A percentile compares a stretch with the other conserved stretches of the same genome.
Conservation (phyloP, 2,329 filamentous ascomycete genomes). For the Aureobasidium namibiae region DNA sequence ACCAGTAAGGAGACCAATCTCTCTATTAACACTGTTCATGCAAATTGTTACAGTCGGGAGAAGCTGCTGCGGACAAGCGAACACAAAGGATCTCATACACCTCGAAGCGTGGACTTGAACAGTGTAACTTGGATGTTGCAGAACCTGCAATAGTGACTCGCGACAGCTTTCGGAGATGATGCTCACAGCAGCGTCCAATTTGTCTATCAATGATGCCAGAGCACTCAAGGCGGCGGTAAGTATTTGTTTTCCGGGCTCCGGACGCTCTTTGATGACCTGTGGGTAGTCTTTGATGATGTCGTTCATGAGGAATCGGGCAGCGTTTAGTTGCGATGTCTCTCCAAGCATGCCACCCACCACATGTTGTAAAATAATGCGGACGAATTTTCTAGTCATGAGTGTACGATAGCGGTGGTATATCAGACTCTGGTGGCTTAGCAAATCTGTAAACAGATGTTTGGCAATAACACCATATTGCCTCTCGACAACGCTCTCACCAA, state of each 20-base stretch:
- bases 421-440: constrained; percentile 69
- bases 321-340: constrained; percentile 79
- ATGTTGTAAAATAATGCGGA: constrained; percentile 75
- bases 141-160: constrained; percentile 78
- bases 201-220: constrained; percentile 67
- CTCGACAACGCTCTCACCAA: constrained; percentile 79
- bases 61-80: constrained; percentile 87
- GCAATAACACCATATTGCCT: constrained; percentile 73
- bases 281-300: constrained; percentile 91
- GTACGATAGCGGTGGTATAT: constrained; percentile 80
- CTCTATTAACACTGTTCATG: constrained; percentile 88
- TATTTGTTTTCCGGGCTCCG: constrained; percentile 81
- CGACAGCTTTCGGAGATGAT: constrained; percentile 73
- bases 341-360: constrained; percentile 77
- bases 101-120: constrained; percentile 86
- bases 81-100: constrained; percentile 77
- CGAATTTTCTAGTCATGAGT: constrained; percentile 73
- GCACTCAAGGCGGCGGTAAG: constrained; percentile 72
- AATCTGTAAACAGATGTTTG: constrained; percentile 68
- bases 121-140: constrained; percentile 92
- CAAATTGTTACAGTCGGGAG: constrained; percentile 87
- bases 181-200: constrained; percentile 73
- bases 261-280: constrained; percentile 74
- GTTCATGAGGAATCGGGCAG: constrained; percentile 74
- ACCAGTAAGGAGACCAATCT: constrained; percentile 67